These are phyloP conservation scores for Fusarium veterinarium DNA, from an alignment of 2,329 filamentous ascomycete genomes.

Conservation along the genomic window DNA sequence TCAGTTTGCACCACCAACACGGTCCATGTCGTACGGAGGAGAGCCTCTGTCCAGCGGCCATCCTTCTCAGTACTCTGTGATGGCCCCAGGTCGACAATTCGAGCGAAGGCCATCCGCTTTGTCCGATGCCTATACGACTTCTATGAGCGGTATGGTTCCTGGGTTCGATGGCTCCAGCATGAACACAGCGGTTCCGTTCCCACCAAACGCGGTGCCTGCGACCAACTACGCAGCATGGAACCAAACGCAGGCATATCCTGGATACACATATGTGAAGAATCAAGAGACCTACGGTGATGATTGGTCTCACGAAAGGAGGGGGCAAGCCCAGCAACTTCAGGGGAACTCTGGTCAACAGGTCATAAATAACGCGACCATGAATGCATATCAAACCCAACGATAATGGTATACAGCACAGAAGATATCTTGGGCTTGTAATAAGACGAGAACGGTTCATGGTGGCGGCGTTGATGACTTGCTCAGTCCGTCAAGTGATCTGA, in stretches of 20 bases:
- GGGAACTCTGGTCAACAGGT: conserved; percentile 24
- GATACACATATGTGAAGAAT: conserved; percentile 53
- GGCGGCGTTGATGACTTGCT: background rate
- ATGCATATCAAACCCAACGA: conserved; percentile 31
- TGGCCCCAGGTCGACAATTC: conserved; percentile 54
- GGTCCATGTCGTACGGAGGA: conserved; percentile 62
- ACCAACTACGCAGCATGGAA: conserved; percentile 58
- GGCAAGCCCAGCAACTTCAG: conserved; percentile 21
- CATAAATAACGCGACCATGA: conserved; percentile 5
- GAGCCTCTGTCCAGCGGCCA: conserved; percentile 53
- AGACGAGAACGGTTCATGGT: background rate
- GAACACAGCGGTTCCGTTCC: conserved; percentile 47
- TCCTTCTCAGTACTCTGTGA: conserved; percentile 54
- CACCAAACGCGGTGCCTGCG: conserved; percentile 53
- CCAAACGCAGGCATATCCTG: conserved; percentile 51
- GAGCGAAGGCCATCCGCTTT: conserved; percentile 57
- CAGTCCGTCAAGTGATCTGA: background rate
- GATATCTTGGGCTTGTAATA: background rate
- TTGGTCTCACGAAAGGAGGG: conserved; percentile 49
- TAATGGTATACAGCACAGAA: background rate
- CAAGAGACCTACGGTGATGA: conserved; percentile 50
- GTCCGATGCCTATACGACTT: conserved; percentile 58
- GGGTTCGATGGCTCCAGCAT: conserved; percentile 52
- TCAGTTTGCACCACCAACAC: conserved; percentile 54
- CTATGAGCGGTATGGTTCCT: conserved; percentile 52